A percentile compares a stretch with the other conserved stretches of the same genome.
phyloP scores from a whole-genome alignment of 2,329 filamentous ascomycete species.

The Aurifilum marmelostoma region DNA sequence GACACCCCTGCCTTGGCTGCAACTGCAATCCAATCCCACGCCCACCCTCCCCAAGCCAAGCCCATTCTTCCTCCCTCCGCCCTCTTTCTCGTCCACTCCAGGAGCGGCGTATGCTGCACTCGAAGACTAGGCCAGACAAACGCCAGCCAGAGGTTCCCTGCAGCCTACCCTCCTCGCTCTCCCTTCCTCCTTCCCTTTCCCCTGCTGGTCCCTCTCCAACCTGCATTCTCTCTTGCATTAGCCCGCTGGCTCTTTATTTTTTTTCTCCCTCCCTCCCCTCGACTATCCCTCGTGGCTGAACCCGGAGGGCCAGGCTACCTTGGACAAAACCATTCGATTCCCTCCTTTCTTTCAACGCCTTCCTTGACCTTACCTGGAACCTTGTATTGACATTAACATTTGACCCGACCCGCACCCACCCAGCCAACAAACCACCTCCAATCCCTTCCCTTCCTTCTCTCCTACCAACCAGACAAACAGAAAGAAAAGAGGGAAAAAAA shows the following conservation, averaged over 20 bases:
- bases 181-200: slow-evolving; percentile 21
- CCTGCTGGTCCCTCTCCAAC: slow-evolving; percentile 20
- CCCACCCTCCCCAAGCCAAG: slow-evolving; percentile 5
- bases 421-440: neutral
- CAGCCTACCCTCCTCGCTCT: slow-evolving; percentile 19
- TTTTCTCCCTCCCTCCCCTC: neutral
- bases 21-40: slow-evolving; percentile 11
- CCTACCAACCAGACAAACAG: neutral
- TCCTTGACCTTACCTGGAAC: slow-evolving; percentile 17
- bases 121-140: slow-evolving; percentile 11
- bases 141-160: slow-evolving; percentile 19
- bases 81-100: slow-evolving; percentile 24
- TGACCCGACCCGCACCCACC: slow-evolving; percentile 3
- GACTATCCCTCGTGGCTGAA: slow-evolving; percentile 1
- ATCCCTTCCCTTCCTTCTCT: neutral
- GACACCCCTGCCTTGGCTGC: slow-evolving; percentile 18
- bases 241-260: neutral
- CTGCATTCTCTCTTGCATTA: slow-evolving; percentile 20
- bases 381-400: neutral
- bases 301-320: slow-evolving; percentile 2
- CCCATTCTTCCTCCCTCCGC: slow-evolving; percentile 19
- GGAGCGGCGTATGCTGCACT: slow-evolving; percentile 5
- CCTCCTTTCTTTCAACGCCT: slow-evolving; percentile 27
- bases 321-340: slow-evolving; percentile 26
- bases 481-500: too few species aligned